Evolutionary conservation across 805 yeast species (phyloP), one percentile per base, ranked within the genome.

Genomic region (Limtongia smithiae): DNA sequence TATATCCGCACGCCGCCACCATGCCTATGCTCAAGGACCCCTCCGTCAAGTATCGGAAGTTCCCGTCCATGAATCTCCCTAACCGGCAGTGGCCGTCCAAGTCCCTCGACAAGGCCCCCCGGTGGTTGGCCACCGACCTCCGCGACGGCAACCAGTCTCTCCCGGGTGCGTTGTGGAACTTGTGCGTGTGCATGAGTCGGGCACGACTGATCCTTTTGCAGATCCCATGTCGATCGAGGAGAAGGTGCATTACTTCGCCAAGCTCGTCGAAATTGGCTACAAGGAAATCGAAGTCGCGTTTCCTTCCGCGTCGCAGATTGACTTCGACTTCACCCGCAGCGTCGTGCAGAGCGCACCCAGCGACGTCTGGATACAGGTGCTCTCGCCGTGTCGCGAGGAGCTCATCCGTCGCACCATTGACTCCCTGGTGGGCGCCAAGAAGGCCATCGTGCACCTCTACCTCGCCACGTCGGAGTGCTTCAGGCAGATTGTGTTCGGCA

Each of bases 121-220:
- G 93, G 58, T 85, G 93, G 93, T 71, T 85, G 40, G 81, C 90
- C 18, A 85, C 94, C 3, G 94, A 85, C 62, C 73, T 85, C 54
- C 76, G 94, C 61, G 94, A 85, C 63, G 94, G 94, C 28, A 85
- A 85, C 67, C 93, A 85, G 69, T 81, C 90, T 4, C 74, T 85
- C 58, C 91, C 93, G 0, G 93, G 58, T 54, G 18, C 11, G 49
- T 41, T 17, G 1, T n/a, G 24, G 20, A 11, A 14, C 22, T 8
- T 14, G 15, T 9, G 17, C 17, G 8, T 18, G 17, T 32, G 12
- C 8, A n/a, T 24, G 46, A 42, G 30, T 25, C 20, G 46, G 20
- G 18, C 15, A 2, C 24, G 27, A 2, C 32, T 25, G 15, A 12
- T 27, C 30, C n/a, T 9, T 8, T 9, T 7, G 5, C 28, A 53